Evolutionary conservation across 78 protist genomes (phyloP).

Genomic region (Dictyostelium purpureum): DNA sequence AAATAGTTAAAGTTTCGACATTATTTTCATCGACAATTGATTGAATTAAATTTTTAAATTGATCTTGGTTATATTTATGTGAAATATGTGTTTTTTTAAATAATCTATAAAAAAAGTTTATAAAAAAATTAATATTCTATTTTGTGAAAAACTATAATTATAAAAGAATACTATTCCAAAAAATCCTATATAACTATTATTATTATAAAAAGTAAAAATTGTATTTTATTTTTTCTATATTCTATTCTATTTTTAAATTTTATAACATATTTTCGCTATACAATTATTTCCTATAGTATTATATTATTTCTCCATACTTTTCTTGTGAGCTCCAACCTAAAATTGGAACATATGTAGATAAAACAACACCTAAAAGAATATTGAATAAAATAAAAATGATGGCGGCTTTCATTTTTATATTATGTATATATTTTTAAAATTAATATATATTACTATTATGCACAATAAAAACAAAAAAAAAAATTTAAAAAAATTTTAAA

Average conservation of each 20-base stretch:
- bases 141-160: too few relatives aligned
- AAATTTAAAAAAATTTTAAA: too few relatives aligned
- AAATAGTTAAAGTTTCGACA: constrained; percentile 20
- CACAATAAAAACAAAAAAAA: too few relatives aligned
- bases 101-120: not conserved
- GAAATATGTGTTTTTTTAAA: not conserved
- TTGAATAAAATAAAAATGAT: constrained; percentile 17
- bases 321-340: constrained; percentile 51
- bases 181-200: too few relatives aligned
- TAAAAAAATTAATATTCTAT: not conserved
- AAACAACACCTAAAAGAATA: constrained; percentile 22
- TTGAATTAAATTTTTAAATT: constrained; percentile 15
- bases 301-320: too few relatives aligned
- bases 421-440: not conserved
- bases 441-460: too few relatives aligned
- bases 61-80: constrained; percentile 16
- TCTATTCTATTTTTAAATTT: too few relatives aligned
- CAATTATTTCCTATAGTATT: too few relatives aligned
- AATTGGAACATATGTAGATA: constrained; percentile 41
- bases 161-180: too few relatives aligned
- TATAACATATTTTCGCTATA: too few relatives aligned
- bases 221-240: too few relatives aligned
- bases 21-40: not conserved
- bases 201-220: too few relatives aligned
- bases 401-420: not conserved